Conservation (phyloP, 1,284 basidiomycete genomes). For the Melanopsichium pennsylvanicum region DNA sequence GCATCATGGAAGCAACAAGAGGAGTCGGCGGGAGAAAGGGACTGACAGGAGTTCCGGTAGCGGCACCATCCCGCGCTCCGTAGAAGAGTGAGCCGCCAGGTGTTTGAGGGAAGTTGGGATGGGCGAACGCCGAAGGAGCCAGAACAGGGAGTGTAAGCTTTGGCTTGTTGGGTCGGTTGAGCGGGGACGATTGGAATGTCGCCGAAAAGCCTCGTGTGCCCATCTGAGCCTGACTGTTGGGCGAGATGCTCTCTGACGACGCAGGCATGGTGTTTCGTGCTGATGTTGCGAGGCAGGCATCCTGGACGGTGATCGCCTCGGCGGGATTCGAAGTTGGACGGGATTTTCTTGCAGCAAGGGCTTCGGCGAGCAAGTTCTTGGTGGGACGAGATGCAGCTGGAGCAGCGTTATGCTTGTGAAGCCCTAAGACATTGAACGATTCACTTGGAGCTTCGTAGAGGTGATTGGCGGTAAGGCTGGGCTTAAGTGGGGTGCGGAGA, state of each 20-base stretch:
- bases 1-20: conserved; percentile 45
- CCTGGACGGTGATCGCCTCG: not conserved
- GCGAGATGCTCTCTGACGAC: conserved; percentile 17
- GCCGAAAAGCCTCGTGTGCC: conserved; percentile 2
- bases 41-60: conserved; percentile 52
- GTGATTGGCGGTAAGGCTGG: conserved; percentile 31
- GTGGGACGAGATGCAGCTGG: conserved; percentile 11
- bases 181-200: conserved; percentile 16
- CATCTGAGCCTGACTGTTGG: conserved; percentile 6
- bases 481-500: conserved; percentile 51
- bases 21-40: conserved; percentile 60
- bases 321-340: conserved; percentile 10
- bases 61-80: conserved; percentile 58
- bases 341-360: conserved; percentile 27
- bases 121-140: conserved; percentile 35
- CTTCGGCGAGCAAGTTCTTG: conserved; percentile 36
- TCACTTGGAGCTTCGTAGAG: conserved; percentile 29
- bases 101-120: conserved; percentile 51
- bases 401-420: conserved; percentile 21
- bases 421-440: conserved; percentile 27
- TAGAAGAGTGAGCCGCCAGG: conserved; percentile 52
- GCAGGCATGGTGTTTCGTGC: not conserved
- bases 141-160: conserved; percentile 30
- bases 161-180: conserved; percentile 34
- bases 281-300: not conserved